Base-by-base conservation (phyloP, 805 yeast species). In the Lipomyces spencermartinsiae region DNA sequence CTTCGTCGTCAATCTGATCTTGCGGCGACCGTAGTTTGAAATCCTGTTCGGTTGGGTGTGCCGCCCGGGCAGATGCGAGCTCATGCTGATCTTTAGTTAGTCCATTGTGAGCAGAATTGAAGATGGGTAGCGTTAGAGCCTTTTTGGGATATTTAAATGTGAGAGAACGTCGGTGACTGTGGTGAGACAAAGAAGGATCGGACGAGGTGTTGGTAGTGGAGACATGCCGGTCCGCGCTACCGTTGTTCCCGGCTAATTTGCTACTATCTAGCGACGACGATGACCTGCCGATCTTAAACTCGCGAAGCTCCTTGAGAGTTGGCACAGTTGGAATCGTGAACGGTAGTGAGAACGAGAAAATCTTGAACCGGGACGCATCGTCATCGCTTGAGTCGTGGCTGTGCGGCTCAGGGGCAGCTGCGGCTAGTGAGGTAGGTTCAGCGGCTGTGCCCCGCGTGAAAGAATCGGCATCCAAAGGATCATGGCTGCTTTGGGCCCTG, bases 1-100 rank as follows among this genome's bases (percentile, higher is more conserved):
- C 75, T 19, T 69, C 68, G 51, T 74, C 77, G 25, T 77, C 75
- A 29, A 43, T 6, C n/a, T 8, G 14, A 22, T 46, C 25, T n/a
- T 46, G 53, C 25, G 49, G 4, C 4, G 29, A 25, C 29, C 29
- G 29, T 25, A 25, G 29, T 25, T 25, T 35, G 37, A 35, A 35
- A 35, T 35, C 12, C 37, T 6, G 10, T 9, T 35, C 37, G 9
- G 12, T 35, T 7, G 37, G 12, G 37, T 35, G 12, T 35, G 37
- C 37, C 2, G 10, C 7, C 10, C 12, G 29, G 3, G 29, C 29
- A 35, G 37, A 1, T 35, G 37, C 3, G 37, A 35, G 37, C 12
- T 35, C 12, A 35, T 35, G 10, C 12, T 7, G 37, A 35, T 35
- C 37, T 35, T 35, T 35, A 4, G 37, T 7, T 9, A 5, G 9